phyloP scores from a whole-genome alignment of 2,329 filamentous ascomycete species.

The Chaetomiaceae sp. region DNA sequence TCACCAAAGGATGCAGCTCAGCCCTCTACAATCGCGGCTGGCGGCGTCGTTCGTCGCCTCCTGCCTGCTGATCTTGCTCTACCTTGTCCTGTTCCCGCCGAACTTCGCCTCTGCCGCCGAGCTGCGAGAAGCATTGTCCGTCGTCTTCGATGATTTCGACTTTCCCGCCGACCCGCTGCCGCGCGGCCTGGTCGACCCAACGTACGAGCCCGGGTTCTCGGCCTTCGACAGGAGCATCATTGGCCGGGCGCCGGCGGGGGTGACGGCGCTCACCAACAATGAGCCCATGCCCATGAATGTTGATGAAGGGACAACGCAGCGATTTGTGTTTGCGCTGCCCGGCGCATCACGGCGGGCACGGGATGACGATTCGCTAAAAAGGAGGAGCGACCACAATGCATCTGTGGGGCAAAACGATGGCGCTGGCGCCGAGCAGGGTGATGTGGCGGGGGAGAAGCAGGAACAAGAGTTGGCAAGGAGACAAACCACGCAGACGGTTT shows the following conservation, averaged over 20 bases:
- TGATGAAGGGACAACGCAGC: slow-evolving; percentile 55
- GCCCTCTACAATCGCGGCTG: slow-evolving; percentile 67
- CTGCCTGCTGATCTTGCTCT: slow-evolving; percentile 55
- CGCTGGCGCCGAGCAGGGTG: slow-evolving; percentile 14
- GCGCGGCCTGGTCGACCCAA: slow-evolving; percentile 26
- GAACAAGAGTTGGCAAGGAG: slow-evolving; percentile 15
- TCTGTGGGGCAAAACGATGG: slow-evolving; percentile 22
- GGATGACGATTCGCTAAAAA: slow-evolving; percentile 20
- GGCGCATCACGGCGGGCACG: slow-evolving; percentile 43
- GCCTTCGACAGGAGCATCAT: slow-evolving; percentile 60
- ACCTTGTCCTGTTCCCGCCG: slow-evolving; percentile 55
- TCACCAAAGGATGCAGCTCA: slow-evolving; percentile 53
- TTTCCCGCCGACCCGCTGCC: background rate
- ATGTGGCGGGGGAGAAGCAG: background rate
- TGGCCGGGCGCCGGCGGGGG: slow-evolving; percentile 52
- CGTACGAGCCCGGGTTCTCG: slow-evolving; percentile 59
- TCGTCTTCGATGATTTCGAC: slow-evolving; percentile 22
- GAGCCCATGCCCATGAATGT: slow-evolving; percentile 56
- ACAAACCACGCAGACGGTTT: slow-evolving; percentile 52
- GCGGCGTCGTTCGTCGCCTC: slow-evolving; percentile 61
- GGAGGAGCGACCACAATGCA: slow-evolving; percentile 21
- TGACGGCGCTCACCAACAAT: slow-evolving; percentile 59
- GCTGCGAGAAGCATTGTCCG: slow-evolving; percentile 26
- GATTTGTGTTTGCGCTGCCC: slow-evolving; percentile 59
- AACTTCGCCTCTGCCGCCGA: slow-evolving; percentile 62